Conservation (phyloP, 2,329 filamentous ascomycete species). For the Botrytis paeoniae region DNA sequence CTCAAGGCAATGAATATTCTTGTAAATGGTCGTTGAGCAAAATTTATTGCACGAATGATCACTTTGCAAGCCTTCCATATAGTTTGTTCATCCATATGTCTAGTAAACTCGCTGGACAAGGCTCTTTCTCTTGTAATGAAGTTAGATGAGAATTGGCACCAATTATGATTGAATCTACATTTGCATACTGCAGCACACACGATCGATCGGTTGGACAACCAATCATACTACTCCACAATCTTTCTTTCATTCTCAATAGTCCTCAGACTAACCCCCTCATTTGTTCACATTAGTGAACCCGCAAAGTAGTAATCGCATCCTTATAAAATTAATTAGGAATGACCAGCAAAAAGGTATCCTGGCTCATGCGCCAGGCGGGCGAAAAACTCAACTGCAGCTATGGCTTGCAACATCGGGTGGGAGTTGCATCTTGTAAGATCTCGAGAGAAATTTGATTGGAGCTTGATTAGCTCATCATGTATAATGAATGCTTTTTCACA, state of each 20-base stretch:
- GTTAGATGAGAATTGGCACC: neutral
- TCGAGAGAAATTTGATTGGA: too few relatives aligned
- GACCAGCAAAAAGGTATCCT: too few relatives aligned
- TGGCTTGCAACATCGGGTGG: too few relatives aligned
- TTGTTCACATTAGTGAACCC: rapidly evolving
- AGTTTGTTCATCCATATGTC: too few relatives aligned
- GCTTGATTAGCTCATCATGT: too few relatives aligned
- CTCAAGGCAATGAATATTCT: neutral
- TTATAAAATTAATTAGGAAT: neutral
- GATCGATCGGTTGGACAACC: neutral
- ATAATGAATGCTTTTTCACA: too few relatives aligned
- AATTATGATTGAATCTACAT: neutral
- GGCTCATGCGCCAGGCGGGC: too few relatives aligned
- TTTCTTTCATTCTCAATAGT: neutral
- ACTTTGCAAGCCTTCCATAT: neutral
- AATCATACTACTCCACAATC: neutral
- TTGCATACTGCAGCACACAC: neutral
- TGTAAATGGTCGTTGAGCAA: neutral
- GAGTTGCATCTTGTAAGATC: too few relatives aligned
- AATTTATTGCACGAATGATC: neutral
- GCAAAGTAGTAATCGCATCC: neutral
- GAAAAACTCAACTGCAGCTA: too few relatives aligned
- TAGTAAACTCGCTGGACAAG: neutral
- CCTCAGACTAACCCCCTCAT: neutral
- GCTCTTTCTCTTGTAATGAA: neutral